A percentile compares a stretch with the other conserved stretches of the same genome.
Evolutionary conservation across 2,329 filamentous ascomycete species (phyloP).

Genomic region (Fusarium sp.): DNA sequence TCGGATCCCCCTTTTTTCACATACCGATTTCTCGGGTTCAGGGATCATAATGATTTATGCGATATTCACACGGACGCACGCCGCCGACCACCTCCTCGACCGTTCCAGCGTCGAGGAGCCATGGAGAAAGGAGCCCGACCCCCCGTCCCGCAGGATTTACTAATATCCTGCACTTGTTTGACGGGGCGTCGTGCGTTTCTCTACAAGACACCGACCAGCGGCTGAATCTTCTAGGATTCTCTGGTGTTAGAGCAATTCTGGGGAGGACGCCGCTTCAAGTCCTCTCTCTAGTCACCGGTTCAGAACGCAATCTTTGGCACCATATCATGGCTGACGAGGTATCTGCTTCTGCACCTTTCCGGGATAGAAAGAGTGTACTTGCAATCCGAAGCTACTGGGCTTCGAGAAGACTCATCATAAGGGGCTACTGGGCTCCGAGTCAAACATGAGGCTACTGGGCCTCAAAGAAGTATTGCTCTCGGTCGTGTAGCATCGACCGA

Average conservation of each 20-base stretch:
- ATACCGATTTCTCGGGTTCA: constrained; percentile 31
- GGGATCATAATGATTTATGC: constrained; percentile 26
- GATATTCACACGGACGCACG: constrained; percentile 8
- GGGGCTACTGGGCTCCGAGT: constrained; percentile 26
- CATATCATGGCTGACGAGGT: not conserved
- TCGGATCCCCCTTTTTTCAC: not conserved
- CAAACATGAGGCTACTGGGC: constrained; percentile 28
- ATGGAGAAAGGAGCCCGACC: not conserved
- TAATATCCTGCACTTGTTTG: not conserved
- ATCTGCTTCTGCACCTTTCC: constrained; percentile 7
- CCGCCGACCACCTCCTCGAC: not conserved
- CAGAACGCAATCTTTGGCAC: not conserved
- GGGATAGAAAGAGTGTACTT: constrained; percentile 23
- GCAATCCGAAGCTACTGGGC: constrained; percentile 33
- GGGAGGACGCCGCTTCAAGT: constrained; percentile 11
- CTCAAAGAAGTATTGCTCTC: constrained; percentile 1
- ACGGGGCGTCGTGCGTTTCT: not conserved
- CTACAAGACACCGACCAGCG: constrained; percentile 14
- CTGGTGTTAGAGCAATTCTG: constrained; percentile 3
- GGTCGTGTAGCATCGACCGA: constrained; percentile 31
- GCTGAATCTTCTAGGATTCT: not conserved
- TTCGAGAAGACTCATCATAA: constrained; percentile 31
- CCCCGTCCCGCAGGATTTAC: not conserved
- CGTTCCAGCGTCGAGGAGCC: not conserved
- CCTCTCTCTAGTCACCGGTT: constrained; percentile 14